Base-by-base conservation (phyloP, 495 filamentous ascomycete genomes). In the Filosporella fistucella region DNA sequence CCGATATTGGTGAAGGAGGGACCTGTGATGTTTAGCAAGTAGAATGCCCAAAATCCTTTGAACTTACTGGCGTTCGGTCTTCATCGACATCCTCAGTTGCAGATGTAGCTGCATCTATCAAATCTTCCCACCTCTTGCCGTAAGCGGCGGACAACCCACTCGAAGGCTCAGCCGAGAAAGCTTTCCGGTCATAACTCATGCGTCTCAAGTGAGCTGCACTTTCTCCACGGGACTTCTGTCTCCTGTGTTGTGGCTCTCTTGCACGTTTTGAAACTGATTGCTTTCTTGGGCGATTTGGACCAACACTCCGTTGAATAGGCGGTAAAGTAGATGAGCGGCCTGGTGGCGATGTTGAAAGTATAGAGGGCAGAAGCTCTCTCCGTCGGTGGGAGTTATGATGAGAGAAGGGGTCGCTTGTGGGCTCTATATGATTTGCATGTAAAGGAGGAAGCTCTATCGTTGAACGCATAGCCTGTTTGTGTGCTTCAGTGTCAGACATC, bases 81-180 rank as follows among this genome's bases (percentile, higher is more conserved):
- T 83, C 79, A 57, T 91, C 88, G 55, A 93, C 89, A 66, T 93
- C 90, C 72, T 95, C 89, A 6, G 88, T 95, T 9, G 88, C 89
- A 28, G 88, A 94, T 13, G 89, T 85, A 18, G 88, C 88, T 9
- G 90, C 90, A 65, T 95, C 90, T 47, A 96, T 90, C 51, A 96
- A 67, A 64, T 96, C 90, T 65, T 95, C 88, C 90, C 90, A 96
- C 58, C 90, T 75, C 70, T 90, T 91, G 32, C 88, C 88, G 63
- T 83, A 87, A 35, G 84, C 78, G 52, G 77, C 80, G 24, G 81
- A 74, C 20, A 89, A 86, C 60, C 89, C 89, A 24, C 86, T 85
- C 24, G 81, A 75, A 13, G 90, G 88, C 63, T 95, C 90, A 20
- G 88, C 86, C 2, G 89, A 94, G 50, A 82, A 77, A 18, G 87